Evolutionary conservation across 257 asterid genomes (phyloP).

Genomic region (Plectranthus barbatus): DNA sequence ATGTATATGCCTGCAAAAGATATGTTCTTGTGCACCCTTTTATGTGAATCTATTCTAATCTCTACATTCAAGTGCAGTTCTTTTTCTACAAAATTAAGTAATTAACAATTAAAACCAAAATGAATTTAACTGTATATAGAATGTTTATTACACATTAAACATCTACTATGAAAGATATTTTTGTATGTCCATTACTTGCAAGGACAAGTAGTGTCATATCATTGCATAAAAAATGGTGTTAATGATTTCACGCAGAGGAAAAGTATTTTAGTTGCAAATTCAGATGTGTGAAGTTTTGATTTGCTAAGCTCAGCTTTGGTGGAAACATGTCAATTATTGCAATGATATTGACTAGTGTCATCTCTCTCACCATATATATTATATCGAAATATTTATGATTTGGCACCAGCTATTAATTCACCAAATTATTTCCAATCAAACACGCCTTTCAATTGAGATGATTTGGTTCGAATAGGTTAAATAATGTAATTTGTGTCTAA

Average conservation of each 20-base stretch:
- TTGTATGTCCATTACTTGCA: not conserved
- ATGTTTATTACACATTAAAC: too few relatives aligned
- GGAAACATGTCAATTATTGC: not conserved
- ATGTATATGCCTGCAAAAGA: not conserved
- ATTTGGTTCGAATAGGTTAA: too few relatives aligned
- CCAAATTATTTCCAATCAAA: too few relatives aligned
- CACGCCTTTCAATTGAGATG: too few relatives aligned
- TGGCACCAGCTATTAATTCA: too few relatives aligned
- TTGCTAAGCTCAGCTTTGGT: not conserved
- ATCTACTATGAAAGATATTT: not conserved
- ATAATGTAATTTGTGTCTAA: too few relatives aligned
- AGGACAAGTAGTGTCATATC: slow-evolving; percentile 8
- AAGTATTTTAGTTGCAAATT: not conserved
- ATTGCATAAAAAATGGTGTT: not conserved
- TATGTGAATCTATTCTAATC: not conserved
- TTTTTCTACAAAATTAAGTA: not conserved
- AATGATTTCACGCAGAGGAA: not conserved
- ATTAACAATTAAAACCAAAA: too few relatives aligned
- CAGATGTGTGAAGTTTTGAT: not conserved
- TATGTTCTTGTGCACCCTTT: not conserved
- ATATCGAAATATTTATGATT: too few relatives aligned
- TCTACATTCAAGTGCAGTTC: not conserved
- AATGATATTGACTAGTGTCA: not conserved
- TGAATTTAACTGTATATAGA: too few relatives aligned
- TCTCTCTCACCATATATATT: not conserved